These are phyloP conservation scores for Diaporthe amygdali DNA, from an alignment of 2,329 filamentous ascomycete species.

Conservation along the genomic window DNA sequence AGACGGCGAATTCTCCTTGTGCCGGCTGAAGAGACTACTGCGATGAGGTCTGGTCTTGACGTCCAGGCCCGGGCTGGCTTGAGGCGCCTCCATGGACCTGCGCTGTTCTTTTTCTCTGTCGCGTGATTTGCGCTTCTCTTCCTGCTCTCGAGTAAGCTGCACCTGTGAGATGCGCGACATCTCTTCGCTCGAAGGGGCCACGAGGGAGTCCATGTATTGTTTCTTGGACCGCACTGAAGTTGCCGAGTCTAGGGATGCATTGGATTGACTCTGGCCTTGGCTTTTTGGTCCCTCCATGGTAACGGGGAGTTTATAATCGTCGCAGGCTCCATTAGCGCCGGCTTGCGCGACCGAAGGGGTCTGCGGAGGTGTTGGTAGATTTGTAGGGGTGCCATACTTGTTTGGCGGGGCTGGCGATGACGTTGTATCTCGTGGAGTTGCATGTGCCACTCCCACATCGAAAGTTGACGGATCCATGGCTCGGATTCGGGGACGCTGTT, in stretches of 20 bases:
- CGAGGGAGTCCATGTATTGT: conserved; percentile 56
- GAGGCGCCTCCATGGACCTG: conserved; percentile 28
- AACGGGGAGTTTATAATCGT: background rate
- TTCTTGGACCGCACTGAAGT: conserved; percentile 37
- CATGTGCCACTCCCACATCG: conserved; percentile 1
- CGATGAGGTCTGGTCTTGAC: conserved; percentile 24
- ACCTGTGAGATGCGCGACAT: conserved; percentile 54
- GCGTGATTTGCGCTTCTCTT: conserved; percentile 46
- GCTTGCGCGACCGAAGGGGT: background rate
- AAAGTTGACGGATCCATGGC: background rate
- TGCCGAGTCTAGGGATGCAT: conserved; percentile 29
- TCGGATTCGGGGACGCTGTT: background rate
- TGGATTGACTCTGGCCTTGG: conserved; percentile 20
- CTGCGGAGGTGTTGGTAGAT: conserved; percentile 18
- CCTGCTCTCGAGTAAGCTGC: conserved; percentile 53
- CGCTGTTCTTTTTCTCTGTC: conserved; percentile 43
- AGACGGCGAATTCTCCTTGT: conserved; percentile 7
- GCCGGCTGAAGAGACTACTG: conserved; percentile 29
- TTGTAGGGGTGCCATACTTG: background rate
- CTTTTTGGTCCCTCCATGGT: background rate
- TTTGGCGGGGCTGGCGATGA: conserved; percentile 20
- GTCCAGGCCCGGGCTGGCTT: conserved; percentile 2
- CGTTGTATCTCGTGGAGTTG: conserved; percentile 1
- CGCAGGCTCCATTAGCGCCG: background rate
- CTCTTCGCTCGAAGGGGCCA: conserved; percentile 50